Base-by-base conservation (phyloP, 164 flowering plant species). In the Paratinospora sagittata region DNA sequence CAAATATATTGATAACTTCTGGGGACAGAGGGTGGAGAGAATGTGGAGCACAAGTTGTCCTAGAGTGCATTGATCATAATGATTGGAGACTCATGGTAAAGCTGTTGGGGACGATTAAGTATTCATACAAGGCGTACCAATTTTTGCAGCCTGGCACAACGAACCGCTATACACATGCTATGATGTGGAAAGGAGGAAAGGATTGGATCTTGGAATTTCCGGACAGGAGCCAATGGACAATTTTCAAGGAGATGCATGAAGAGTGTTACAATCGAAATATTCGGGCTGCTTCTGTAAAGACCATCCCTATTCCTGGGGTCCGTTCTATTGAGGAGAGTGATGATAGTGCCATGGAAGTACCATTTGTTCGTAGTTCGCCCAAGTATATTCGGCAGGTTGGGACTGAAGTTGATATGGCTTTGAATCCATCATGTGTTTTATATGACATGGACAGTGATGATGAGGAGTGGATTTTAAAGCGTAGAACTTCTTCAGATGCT, bases 361-460 rank as follows among this genome's bases (percentile, higher is more conserved):
- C 87, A 43, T 89, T 84, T 82, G 67, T 84, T 75, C 87, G 90
- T 58, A 80, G 74, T 75, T 70, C 87, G 69, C 72, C 78, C 0
- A 90, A 79, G 81, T 96, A 93, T 77, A 78, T 84, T 63, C 81
- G 79, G 80, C 98, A 91, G 85, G 75, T 81, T 70, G 92, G 86
- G 77, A 82, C 84, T 68, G 99, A 93, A 76, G 87, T 85, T 73
- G 98, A 96, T 39, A 86, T 89, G 91, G 99, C 97, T 41, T 72
- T 96, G 86, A 78, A 90, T 83, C 86, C 95, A 27, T 83, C 84
- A n/a, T 82, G 77, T 68, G 78, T 87, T 41, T 43, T 96, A n/a
- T 96, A 96, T 87, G 99, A 96, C 86, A 91, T 96, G 95, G 99
- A 96, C 63, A 90, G 90, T 81, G 98, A 93, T 69, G 99, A 96